Evolutionary conservation across 345 rosid genomes (phyloP).

Genomic region (Combretum micranthum): DNA sequence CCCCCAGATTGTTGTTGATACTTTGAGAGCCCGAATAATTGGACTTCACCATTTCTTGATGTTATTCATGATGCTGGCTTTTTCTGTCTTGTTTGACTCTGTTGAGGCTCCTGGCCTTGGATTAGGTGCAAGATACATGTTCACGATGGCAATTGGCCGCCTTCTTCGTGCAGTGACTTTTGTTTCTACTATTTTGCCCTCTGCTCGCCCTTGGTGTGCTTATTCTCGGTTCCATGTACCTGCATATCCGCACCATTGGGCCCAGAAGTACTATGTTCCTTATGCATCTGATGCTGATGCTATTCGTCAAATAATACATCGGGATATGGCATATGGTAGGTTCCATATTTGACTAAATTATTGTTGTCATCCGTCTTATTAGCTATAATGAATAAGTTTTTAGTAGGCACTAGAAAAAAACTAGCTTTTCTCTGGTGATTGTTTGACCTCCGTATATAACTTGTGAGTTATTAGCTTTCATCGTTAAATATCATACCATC

Average conservation of each 20-base stretch:
- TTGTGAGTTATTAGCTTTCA: not conserved
- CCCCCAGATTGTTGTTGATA: slow-evolving; percentile 55
- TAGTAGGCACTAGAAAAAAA: too few relatives aligned
- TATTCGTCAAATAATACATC: slow-evolving; percentile 45
- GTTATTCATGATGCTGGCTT: slow-evolving; percentile 83
- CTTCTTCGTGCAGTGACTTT: slow-evolving; percentile 86
- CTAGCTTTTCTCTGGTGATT: not conserved
- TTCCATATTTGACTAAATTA: not conserved
- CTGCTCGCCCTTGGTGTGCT: slow-evolving; percentile 96
- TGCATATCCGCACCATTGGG: slow-evolving; percentile 77
- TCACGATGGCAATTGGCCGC: slow-evolving; percentile 90
- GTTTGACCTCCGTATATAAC: slow-evolving; percentile 3
- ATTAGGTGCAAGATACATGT: slow-evolving; percentile 82
- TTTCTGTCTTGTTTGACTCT: slow-evolving; percentile 75
- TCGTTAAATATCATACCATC: too few relatives aligned
- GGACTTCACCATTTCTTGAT: slow-evolving; percentile 82
- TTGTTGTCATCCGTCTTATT: too few relatives aligned
- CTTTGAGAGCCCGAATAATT: slow-evolving; percentile 75
- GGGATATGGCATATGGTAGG: slow-evolving; percentile 66
- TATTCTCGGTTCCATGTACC: slow-evolving; percentile 59
- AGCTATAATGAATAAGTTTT: too few relatives aligned
- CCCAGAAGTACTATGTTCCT: slow-evolving; percentile 84
- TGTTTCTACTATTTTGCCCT: slow-evolving; percentile 81
- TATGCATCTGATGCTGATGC: slow-evolving; percentile 66
- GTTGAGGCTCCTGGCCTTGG: slow-evolving; percentile 94